phyloP scores from a whole-genome alignment of 2,329 filamentous ascomycete species.

The Daldinia sp. region DNA sequence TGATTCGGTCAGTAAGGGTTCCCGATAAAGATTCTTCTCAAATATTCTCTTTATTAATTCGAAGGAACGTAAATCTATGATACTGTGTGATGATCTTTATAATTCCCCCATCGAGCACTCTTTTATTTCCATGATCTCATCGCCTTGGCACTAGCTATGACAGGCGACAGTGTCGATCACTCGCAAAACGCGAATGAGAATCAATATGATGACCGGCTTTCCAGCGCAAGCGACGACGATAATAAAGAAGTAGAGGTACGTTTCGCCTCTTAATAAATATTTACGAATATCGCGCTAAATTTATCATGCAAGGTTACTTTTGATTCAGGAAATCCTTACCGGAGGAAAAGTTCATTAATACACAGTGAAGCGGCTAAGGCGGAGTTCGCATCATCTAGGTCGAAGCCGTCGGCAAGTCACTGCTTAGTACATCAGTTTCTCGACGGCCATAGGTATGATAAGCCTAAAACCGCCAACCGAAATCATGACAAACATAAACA shows the following conservation, averaged over 20 bases:
- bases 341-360: slow-evolving; percentile 72
- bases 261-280: background rate
- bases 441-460: slow-evolving; percentile 59
- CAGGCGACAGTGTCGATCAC: slow-evolving; percentile 10
- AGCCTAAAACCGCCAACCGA: slow-evolving; percentile 23
- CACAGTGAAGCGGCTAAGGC: slow-evolving; percentile 55
- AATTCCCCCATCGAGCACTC: background rate
- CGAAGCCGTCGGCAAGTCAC: slow-evolving; percentile 55
- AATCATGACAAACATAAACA: slow-evolving; percentile 11
- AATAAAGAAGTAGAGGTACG: slow-evolving; percentile 60
- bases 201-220: slow-evolving; percentile 51
- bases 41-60: background rate
- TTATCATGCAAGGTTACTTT: slow-evolving; percentile 62
- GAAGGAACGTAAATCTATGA: background rate
- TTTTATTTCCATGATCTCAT: background rate
- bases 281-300: background rate
- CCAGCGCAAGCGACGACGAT: slow-evolving; percentile 61
- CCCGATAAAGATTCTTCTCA: background rate
- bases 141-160: slow-evolving; percentile 27
- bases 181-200: slow-evolving; percentile 38
- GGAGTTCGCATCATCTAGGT: slow-evolving; percentile 46
- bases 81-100: background rate
- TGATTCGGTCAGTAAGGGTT: background rate
- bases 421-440: slow-evolving; percentile 73
- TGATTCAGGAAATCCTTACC: slow-evolving; percentile 66